Percentiles rank a stretch among this genome's conserved stretches.
phyloP scores from a whole-genome alignment of 805 yeast genomes.

The Scheffersomyces stipitis region DNA sequence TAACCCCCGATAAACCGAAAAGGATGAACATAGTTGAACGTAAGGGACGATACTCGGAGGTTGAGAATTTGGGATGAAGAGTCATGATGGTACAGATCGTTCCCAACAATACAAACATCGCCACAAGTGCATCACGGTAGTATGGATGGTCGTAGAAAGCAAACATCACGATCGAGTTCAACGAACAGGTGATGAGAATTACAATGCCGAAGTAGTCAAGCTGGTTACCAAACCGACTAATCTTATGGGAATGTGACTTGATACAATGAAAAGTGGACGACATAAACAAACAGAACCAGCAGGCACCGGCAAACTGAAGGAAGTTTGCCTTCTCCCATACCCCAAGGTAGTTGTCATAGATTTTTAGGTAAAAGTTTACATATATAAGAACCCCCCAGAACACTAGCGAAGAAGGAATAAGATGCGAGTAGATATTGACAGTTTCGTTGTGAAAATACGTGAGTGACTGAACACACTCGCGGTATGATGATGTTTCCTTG shows the following conservation, averaged over 20 bases:
- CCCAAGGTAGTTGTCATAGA: constrained; percentile 24
- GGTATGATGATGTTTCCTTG: constrained; percentile 49
- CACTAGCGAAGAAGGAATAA: constrained; percentile 44
- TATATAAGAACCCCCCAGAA: constrained; percentile 23
- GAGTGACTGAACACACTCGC: constrained; percentile 48
- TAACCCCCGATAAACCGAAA: constrained; percentile 75
- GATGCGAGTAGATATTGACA: constrained; percentile 68
- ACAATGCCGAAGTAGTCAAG: constrained; percentile 78
- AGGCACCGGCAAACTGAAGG: constrained; percentile 56
- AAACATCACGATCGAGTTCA: constrained; percentile 43
- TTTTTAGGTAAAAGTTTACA: constrained; percentile 24
- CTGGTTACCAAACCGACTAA: constrained; percentile 60
- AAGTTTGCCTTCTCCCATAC: constrained; percentile 50
- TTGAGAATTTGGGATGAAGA: constrained; percentile 63
- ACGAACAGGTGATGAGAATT: constrained; percentile 62
- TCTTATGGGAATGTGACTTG: constrained; percentile 61
- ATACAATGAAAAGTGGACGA: constrained; percentile 67
- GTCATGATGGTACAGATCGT: constrained; percentile 61
- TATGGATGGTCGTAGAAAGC: constrained; percentile 45
- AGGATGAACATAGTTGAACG: constrained; percentile 76
- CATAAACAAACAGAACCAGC: constrained; percentile 57
- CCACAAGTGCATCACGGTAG: constrained; percentile 39
- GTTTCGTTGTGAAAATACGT: constrained; percentile 67
- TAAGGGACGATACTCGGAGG: constrained; percentile 69
- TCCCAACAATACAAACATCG: constrained; percentile 56